Base-by-base conservation (phyloP, 1,284 basidiomycete species). In the Sanghuangporus weigelae region DNA sequence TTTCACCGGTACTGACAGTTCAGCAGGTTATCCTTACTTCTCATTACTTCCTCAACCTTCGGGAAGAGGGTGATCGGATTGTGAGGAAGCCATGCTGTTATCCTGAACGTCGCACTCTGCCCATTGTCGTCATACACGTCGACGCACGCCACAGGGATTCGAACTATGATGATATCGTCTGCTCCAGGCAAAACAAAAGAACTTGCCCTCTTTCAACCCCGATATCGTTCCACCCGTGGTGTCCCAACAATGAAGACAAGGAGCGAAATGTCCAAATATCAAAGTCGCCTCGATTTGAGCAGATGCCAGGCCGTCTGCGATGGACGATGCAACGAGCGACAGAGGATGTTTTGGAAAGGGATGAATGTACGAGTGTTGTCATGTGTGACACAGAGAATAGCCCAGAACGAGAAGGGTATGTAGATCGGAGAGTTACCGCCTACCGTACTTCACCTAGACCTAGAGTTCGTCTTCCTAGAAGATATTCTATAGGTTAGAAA, bases 1-100 rank as follows among this genome's bases (percentile, higher is more conserved):
- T 35, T 23, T 49, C 12, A n/a, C 26, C 16, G 7, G 11, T 42
- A 7, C 46, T 39, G 14, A 31, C 8, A 21, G 16, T 31, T 26
- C 16, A 14, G 11, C 14, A 59, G 58, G 58, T 59, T 14, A 59
- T 59, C 26, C 58, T 59, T 35, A 49, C 58, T 8, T 59, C 58
- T 44, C 58, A 50, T 21, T 50, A 35, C 12, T 50, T 59, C 26
- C 58, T 59, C 46, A 26, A 59, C 39, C 58, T 59, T 12, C 58
- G 58, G 44, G 46, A 48, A 59, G 49, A 49, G 46, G 58, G 26
- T 19, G 21, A 36, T 21, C 12, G 21, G 19, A 35, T 39, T 26
- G 36, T 39, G 23, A 59, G 44, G 16, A 26, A 2, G 7, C 16
- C 19, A 38, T 50, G 58, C 46, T 46, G 40, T 12, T 49, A 6